Conservation (phyloP, 1,284 basidiomycete genomes). For the Amylostereum chailletii region DNA sequence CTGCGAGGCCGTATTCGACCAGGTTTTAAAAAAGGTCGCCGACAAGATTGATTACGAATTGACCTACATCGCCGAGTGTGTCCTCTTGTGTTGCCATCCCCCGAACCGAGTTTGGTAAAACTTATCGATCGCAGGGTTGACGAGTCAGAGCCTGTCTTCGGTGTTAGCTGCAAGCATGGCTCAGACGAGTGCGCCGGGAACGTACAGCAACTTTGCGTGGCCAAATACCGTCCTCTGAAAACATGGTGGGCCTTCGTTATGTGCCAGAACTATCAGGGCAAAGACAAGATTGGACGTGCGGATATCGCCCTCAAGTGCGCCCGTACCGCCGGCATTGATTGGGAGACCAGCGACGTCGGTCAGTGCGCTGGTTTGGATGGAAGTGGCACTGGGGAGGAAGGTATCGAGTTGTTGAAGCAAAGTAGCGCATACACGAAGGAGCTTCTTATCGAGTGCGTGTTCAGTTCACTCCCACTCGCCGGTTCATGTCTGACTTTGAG, state of each 20-base stretch:
- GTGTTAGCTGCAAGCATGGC: conserved; percentile 75
- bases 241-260: conserved; percentile 69
- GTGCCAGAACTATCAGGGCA: conserved; percentile 71
- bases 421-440: conserved; percentile 43
- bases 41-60: conserved; percentile 65
- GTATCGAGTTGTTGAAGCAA: conserved; percentile 48
- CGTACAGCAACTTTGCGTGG: conserved; percentile 76
- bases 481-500: conserved; percentile 2
- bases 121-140: conserved; percentile 41
- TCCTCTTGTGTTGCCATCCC: conserved; percentile 8
- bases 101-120: neutral
- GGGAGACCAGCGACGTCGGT: conserved; percentile 52
- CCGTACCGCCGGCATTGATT: conserved; percentile 53
- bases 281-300: conserved; percentile 54
- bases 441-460: conserved; percentile 49
- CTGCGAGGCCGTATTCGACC: conserved; percentile 73
- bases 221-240: conserved; percentile 41
- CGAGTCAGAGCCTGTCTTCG: conserved; percentile 54
- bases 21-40: conserved; percentile 53
- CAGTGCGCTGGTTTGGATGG: conserved; percentile 51
- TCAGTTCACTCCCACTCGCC: conserved; percentile 1
- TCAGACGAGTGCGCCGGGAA: conserved; percentile 78
- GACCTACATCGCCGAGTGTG: conserved; percentile 69
- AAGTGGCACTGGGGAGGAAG: conserved; percentile 50
- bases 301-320: conserved; percentile 64